These are phyloP conservation scores for Amanita pallidorosea DNA, from an alignment of 768 basidiomycete genomes.

Conservation along the genomic window DNA sequence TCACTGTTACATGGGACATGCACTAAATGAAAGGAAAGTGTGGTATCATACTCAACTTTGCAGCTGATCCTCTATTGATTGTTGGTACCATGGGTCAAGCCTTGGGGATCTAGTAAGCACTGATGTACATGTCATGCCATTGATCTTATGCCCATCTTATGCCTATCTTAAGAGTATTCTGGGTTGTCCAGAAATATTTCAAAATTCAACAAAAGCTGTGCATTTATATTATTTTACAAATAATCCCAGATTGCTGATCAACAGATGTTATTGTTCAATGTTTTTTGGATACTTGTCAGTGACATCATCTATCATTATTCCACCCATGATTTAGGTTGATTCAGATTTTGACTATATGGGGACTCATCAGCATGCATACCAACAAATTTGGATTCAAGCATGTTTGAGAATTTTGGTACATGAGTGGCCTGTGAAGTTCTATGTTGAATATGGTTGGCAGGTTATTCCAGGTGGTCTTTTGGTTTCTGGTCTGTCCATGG, in stretches of 20 bases:
- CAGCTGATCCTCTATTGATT: slow-evolving; percentile 56
- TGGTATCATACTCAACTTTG: slow-evolving; percentile 65
- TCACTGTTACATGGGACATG: neutral
- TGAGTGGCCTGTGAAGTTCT: neutral
- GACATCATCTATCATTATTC: slow-evolving; percentile 7
- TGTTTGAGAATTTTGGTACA: slow-evolving; percentile 69
- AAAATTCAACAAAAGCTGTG: slow-evolving; percentile 56
- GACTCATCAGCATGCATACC: slow-evolving; percentile 67
- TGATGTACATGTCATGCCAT: neutral
- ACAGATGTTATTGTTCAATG: slow-evolving; percentile 65
- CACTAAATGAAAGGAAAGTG: slow-evolving; percentile 21
- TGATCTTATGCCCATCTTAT: neutral
- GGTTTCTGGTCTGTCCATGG: slow-evolving; percentile 72
- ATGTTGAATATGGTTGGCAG: slow-evolving; percentile 19
- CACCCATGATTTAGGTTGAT: neutral
- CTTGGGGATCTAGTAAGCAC: slow-evolving; percentile 54
- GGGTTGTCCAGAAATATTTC: slow-evolving; percentile 58
- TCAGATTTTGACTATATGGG: slow-evolving; percentile 61
- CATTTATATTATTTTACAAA: slow-evolving; percentile 5
- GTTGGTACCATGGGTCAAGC: slow-evolving; percentile 58
- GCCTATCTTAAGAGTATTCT: slow-evolving; percentile 42
- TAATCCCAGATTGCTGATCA: neutral
- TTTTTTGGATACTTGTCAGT: slow-evolving; percentile 56
- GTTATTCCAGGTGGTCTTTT: slow-evolving; percentile 60
- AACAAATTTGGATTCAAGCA: slow-evolving; percentile 73